A percentile compares a stretch with the other conserved stretches of the same genome.
Conservation (phyloP, 345 rosid genomes). For the Ceriops tagal region DNA sequence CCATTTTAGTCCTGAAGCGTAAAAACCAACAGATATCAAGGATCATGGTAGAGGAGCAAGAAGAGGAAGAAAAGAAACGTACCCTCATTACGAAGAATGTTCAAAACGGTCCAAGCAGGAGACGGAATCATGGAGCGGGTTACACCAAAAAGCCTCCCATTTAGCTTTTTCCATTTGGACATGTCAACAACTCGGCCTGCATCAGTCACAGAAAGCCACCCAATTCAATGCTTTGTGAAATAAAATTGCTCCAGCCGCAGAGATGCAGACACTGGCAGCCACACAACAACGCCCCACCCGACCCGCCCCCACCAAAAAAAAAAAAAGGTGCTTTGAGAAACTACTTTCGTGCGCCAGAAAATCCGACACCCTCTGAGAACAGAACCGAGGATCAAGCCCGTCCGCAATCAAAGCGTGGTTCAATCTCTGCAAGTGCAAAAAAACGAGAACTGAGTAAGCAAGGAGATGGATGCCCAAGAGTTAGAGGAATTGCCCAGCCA, state of each 20-base stretch:
- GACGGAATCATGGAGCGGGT: conserved; percentile 43
- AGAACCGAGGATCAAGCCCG: conserved; percentile 6
- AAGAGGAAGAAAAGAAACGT: background rate
- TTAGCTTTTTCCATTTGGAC: conserved; percentile 60
- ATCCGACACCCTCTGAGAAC: conserved; percentile 20
- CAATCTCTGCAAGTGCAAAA: conserved; percentile 37
- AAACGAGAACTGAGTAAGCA: background rate
- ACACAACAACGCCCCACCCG: background rate
- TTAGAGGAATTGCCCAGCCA: conserved; percentile 42
- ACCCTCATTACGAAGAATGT: conserved; percentile 51
- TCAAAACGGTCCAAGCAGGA: conserved; percentile 53
- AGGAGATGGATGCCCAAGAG: background rate
- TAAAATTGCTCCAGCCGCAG: background rate
- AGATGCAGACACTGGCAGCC: background rate
- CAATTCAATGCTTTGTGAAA: background rate
- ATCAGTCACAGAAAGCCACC: background rate
- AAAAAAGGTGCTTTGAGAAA: too few species aligned
- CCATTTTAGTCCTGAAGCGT: background rate
- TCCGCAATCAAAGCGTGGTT: conserved; percentile 33
- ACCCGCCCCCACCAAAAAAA: background rate
- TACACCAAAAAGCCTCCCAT: conserved; percentile 46
- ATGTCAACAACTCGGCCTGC: conserved; percentile 34
- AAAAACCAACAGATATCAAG: background rate
- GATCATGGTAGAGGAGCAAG: background rate
- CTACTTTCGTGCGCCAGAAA: conserved; percentile 27